A percentile compares a stretch with the other conserved stretches of the same genome.
These are phyloP conservation scores for Fonsecaea erecta DNA, from an alignment of 2,329 filamentous ascomycete species.

Conservation along the genomic window DNA sequence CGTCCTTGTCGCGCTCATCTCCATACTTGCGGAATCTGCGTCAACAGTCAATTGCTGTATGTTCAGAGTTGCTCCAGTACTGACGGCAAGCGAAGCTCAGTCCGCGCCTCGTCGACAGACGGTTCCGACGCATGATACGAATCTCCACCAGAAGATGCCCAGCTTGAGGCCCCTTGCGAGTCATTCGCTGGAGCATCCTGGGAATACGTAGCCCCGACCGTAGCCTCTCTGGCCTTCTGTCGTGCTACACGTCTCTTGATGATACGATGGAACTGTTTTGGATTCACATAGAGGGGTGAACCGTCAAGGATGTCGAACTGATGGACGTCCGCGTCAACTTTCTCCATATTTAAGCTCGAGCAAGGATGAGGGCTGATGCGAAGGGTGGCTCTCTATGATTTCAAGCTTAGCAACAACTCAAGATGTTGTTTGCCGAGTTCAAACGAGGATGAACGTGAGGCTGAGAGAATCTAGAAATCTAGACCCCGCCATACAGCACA, in stretches of 20 bases:
- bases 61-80: neutral
- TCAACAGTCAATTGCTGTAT: neutral
- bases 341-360: neutral
- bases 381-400: neutral
- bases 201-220: neutral
- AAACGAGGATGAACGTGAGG: neutral
- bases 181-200: neutral
- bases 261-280: slow-evolving; percentile 97
- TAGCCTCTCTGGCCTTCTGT: slow-evolving; percentile 54
- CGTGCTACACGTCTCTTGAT: slow-evolving; percentile 90
- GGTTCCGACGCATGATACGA: neutral
- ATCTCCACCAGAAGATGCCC: neutral
- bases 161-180: neutral
- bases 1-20: neutral
- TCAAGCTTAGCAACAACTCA: too few species aligned
- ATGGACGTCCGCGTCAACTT: neutral
- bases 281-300: slow-evolving; percentile 87
- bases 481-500: neutral
- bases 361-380: neutral
- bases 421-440: neutral
- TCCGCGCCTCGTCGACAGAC: neutral
- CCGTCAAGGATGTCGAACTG: neutral
- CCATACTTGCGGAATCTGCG: neutral
- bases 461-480: neutral
- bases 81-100: neutral